phyloP scores from a whole-genome alignment of 1,284 basidiomycete species.

The Naganishia albida region DNA sequence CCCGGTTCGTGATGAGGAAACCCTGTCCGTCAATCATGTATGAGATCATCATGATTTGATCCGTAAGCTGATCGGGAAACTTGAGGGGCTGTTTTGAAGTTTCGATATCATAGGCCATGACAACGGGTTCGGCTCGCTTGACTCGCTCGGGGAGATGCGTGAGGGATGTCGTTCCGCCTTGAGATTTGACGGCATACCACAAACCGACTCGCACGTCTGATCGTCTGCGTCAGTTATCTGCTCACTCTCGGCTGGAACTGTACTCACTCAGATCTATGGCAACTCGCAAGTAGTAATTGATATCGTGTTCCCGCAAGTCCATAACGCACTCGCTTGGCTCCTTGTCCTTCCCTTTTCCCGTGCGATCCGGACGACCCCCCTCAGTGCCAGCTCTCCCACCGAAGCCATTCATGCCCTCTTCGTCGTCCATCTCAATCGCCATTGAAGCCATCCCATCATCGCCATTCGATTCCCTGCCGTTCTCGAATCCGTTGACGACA shows the following conservation, averaged over 20 bases:
- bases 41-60: conserved; percentile 99
- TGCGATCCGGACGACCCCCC: conserved; percentile 36
- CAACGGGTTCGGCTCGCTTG: conserved; percentile 97
- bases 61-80: conserved; percentile 92
- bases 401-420: conserved; percentile 39
- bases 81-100: conserved; percentile 98
- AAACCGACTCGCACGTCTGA: conserved; percentile 89
- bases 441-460: conserved; percentile 53
- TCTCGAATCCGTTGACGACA: conserved; percentile 61
- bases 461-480: conserved; percentile 3
- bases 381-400: conserved; percentile 37
- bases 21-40: conserved; percentile 66
- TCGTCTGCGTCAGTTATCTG: neutral
- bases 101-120: conserved; percentile 99
- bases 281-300: conserved; percentile 95
- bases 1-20: conserved; percentile 95
- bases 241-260: no score
- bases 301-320: conserved; percentile 94
- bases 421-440: conserved; percentile 64
- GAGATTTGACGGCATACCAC: conserved; percentile 90
- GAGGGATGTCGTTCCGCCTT: conserved; percentile 78
- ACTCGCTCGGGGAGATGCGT: conserved; percentile 76
- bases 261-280: conserved; percentile 85
- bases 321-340: conserved; percentile 89
- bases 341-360: conserved; percentile 60